Percentiles rank a stretch among this genome's conserved stretches.
phyloP scores from a whole-genome alignment of 1,284 basidiomycete genomes.

The Phellopilus nigrolimitatus region DNA sequence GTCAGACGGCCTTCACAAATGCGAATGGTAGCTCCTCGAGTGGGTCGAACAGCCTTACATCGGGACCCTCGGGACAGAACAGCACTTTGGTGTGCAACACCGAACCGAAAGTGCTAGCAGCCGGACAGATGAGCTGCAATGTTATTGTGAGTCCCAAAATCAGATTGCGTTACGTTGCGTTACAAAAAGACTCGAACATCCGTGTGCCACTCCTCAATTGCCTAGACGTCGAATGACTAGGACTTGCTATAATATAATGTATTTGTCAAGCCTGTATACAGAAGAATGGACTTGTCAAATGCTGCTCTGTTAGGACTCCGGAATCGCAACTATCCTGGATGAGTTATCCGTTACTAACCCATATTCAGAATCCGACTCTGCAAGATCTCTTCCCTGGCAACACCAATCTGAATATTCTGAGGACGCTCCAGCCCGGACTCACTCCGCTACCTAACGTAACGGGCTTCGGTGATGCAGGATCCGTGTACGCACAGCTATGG shows the following conservation, averaged over 20 bases:
- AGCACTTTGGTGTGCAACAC: slow-evolving; percentile 62
- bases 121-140: slow-evolving; percentile 69
- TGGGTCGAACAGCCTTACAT: slow-evolving; percentile 16
- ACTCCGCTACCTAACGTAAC: slow-evolving; percentile 64
- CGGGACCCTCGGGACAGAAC: slow-evolving; percentile 34
- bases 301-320: too few species aligned
- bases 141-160: slow-evolving; percentile 67
- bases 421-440: slow-evolving; percentile 64
- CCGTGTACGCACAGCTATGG: slow-evolving; percentile 71
- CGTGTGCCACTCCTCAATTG: too few species aligned
- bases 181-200: not conserved
- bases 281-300: not conserved
- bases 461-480: slow-evolving; percentile 51
- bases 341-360: slow-evolving; percentile 22
- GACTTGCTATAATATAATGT: too few species aligned
- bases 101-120: slow-evolving; percentile 54
- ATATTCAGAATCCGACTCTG: slow-evolving; percentile 68
- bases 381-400: slow-evolving; percentile 65
- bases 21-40: slow-evolving; percentile 31
- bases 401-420: slow-evolving; percentile 71
- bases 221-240: too few species aligned
- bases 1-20: slow-evolving; percentile 50
- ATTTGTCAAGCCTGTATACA: slow-evolving; percentile 17
- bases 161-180: too few species aligned
- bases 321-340: too few species aligned